Base-by-base conservation (phyloP, 2,329 filamentous ascomycete species). In the Fusarium coffeatum region DNA sequence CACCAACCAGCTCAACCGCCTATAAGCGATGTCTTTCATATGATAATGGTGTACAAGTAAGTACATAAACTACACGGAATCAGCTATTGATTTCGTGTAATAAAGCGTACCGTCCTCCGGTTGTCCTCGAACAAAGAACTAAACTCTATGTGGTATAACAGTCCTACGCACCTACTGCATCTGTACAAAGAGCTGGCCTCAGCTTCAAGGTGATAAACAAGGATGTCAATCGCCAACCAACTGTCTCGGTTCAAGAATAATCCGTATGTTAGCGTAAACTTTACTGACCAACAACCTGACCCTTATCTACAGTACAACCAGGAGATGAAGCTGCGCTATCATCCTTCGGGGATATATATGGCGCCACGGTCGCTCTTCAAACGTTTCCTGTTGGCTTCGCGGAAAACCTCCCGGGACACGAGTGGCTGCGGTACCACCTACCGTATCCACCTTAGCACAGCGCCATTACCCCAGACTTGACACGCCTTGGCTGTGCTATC, bases 371-470 rank as follows among this genome's bases (percentile, higher is more conserved):
- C 34, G 34, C 25, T 22, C 11, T 28, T 8, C 2, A 16, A 37
- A 40, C 30, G 15, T 16, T 18, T 16, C n/a, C 11, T 15, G 34
- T 42, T 28, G 30, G 28, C 10, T 41, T 12, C 15, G n/a, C 23
- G 34, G 49, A 42, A 28, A 42, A 11, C 6, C 4, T 28, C 49
- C 49, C 18, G 23, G n/a, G 7, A 25, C 18, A 10, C 46, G 40
- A 64, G 49, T 60, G 42, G 63, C 55, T 60, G 54, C 15, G 55
- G 20, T 22, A 50, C 10, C 61, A 64, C 61, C 61, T 64, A 46
- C 61, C 50, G 4, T 30, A 50, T 64, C 23, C 23, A 46, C 16
- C 25, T 32, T 64, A 50, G 59, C 25, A 45, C 16, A 11, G 16
- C 18, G 48, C 32, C 15, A 18, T 41, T 57, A 28, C 41, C 51